Conservation (phyloP, 495 filamentous ascomycete genomes). For the Melanomma pulvis-pyrius region DNA sequence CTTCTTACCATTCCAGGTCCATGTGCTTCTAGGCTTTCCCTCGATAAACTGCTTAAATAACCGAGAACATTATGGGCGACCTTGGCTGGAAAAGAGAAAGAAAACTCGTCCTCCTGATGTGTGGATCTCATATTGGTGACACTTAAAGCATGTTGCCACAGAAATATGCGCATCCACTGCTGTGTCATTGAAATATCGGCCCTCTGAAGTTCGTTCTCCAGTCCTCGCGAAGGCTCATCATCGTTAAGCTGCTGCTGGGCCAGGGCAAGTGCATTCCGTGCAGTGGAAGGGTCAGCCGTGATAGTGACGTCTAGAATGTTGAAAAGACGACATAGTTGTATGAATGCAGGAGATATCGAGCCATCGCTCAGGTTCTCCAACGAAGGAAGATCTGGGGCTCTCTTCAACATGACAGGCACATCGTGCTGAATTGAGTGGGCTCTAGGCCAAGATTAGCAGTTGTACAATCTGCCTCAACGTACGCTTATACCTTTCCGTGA, state of each 20-base stretch:
- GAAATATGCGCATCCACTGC: constrained; percentile 54
- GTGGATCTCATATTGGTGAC: constrained; percentile 18
- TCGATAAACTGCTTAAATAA: constrained; percentile 48
- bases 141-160: constrained; percentile 48
- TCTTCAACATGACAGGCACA: constrained; percentile 48
- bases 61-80: constrained; percentile 51
- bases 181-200: constrained; percentile 53
- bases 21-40: constrained; percentile 46
- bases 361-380: constrained; percentile 27
- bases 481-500: constrained; percentile 47
- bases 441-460: constrained; percentile 15
- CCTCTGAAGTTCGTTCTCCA: constrained; percentile 49
- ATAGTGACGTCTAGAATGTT: constrained; percentile 48
- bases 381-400: constrained; percentile 43
- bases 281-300: constrained; percentile 30
- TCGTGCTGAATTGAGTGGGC: constrained; percentile 53
- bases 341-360: constrained; percentile 49
- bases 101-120: constrained; percentile 23
- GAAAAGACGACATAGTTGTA: constrained; percentile 51
- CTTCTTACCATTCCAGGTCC: constrained; percentile 45
- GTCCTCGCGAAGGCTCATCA: constrained; percentile 35
- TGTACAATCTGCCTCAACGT: neutral
- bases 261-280: constrained; percentile 39
- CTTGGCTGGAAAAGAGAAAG: constrained; percentile 46
- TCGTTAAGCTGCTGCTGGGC: constrained; percentile 47